These are phyloP conservation scores for Dendrocalamus latiflorus DNA, from an alignment of 202 grass and related monocot species.

Conservation along the genomic window DNA sequence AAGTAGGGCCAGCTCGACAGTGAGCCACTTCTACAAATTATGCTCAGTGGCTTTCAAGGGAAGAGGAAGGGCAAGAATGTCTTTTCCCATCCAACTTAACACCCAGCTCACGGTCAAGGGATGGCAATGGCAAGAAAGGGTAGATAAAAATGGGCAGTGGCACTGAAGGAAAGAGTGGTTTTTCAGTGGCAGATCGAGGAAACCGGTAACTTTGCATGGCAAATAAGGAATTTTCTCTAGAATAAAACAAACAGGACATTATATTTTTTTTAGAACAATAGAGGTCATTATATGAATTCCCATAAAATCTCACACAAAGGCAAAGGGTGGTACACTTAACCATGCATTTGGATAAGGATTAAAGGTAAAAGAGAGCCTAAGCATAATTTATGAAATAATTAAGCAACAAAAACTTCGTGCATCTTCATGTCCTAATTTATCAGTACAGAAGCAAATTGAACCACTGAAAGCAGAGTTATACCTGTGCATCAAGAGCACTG, in stretches of 20 bases:
- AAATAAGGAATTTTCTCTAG: too few species aligned
- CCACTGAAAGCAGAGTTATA: slow-evolving; percentile 19
- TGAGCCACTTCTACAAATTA: too few species aligned
- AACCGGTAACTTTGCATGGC: too few species aligned
- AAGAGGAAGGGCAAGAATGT: too few species aligned
- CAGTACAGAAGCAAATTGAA: slow-evolving; percentile 11
- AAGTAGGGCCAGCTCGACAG: too few species aligned
- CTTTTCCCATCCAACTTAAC: too few species aligned
- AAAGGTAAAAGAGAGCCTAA: neutral
- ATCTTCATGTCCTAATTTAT: slow-evolving; percentile 4
- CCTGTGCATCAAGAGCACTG: slow-evolving; percentile 95
- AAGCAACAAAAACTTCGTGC: neutral
- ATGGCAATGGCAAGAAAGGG: too few species aligned
- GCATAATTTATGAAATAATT: neutral
- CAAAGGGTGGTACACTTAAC: neutral
- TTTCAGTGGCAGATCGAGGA: too few species aligned
- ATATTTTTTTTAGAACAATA: neutral
- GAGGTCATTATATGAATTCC: neutral
- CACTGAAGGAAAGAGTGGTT: too few species aligned
- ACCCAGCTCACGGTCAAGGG: too few species aligned
- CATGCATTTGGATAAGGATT: slow-evolving; percentile 5
- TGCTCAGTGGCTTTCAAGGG: too few species aligned
- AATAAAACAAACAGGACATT: neutral
- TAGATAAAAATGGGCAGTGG: too few species aligned
- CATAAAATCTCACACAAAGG: neutral